These are phyloP conservation scores for Pythium guiyangense DNA, from an alignment of 352 stramenopile species.

Conservation along the genomic window DNA sequence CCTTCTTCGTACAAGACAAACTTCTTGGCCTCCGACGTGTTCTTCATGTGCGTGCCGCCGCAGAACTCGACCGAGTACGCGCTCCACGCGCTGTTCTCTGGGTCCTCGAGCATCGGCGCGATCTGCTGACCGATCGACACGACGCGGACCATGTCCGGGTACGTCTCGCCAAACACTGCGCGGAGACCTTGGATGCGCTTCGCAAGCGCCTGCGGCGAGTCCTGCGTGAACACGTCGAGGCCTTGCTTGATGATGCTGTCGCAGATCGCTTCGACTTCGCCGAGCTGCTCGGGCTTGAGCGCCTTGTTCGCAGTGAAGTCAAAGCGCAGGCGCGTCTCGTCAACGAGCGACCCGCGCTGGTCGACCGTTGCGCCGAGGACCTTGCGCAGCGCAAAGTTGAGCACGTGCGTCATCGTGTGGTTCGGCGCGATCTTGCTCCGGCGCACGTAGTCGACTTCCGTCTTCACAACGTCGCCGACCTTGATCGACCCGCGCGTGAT, in stretches of 20 bases:
- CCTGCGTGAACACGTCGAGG: constrained; percentile 89
- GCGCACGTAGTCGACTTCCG: constrained; percentile 93
- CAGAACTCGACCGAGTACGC: constrained; percentile 98
- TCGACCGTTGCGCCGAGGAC: constrained; percentile 93
- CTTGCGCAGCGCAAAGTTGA: constrained; percentile 97
- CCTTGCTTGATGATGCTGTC: constrained; percentile 86
- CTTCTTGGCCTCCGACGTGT: constrained; percentile 94
- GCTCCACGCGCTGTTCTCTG: constrained; percentile 84
- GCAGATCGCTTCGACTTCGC: constrained; percentile 82
- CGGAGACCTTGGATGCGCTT: constrained; percentile 95
- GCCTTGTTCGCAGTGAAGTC: constrained; percentile 98
- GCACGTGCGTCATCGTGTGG: constrained; percentile 99
- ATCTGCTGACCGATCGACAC: constrained; percentile 92
- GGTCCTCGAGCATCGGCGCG: constrained; percentile 74
- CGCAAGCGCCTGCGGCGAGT: constrained; percentile 92
- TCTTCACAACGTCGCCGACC: constrained; percentile 85
- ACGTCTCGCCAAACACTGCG: constrained; percentile 98
- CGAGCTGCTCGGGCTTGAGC: constrained; percentile 91
- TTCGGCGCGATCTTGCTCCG: constrained; percentile 95
- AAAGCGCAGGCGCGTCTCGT: constrained; percentile 97
- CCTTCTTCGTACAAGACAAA: constrained; percentile 98
- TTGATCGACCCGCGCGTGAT: constrained; percentile 62
- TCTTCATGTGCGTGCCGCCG: constrained; percentile 96
- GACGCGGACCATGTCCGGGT: constrained; percentile 98
- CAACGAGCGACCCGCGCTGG: constrained; percentile 96